phyloP scores from a whole-genome alignment of 2,329 filamentous ascomycete genomes.

The Arthroderma uncinatum region DNA sequence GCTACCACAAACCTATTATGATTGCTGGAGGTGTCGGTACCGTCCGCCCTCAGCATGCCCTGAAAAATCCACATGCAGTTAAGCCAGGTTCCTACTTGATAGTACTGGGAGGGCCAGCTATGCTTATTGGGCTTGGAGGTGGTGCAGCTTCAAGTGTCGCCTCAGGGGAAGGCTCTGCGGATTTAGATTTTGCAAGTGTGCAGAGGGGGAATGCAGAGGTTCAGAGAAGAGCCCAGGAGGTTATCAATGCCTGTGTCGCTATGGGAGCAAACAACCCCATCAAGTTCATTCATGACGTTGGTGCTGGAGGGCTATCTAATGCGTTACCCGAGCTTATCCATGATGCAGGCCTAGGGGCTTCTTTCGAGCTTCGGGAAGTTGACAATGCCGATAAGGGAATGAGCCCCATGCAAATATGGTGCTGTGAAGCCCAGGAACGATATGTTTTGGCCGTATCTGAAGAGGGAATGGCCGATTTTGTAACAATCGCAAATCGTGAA shows the following conservation, averaged over 20 bases:
- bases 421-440: conserved; percentile 90
- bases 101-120: conserved; percentile 88
- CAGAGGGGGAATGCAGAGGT: conserved; percentile 96
- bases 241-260: conserved; percentile 86
- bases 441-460: conserved; percentile 84
- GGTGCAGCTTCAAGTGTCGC: conserved; percentile 87
- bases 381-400: conserved; percentile 83
- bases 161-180: conserved; percentile 76
- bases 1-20: conserved; percentile 98
- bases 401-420: conserved; percentile 96
- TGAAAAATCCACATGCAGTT: conserved; percentile 71
- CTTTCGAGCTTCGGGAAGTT: conserved; percentile 87
- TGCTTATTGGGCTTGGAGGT: conserved; percentile 93
- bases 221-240: conserved; percentile 89
- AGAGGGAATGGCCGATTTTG: conserved; percentile 63
- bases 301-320: conserved; percentile 76
- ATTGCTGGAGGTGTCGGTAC: conserved; percentile 92
- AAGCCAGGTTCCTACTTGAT: conserved; percentile 80
- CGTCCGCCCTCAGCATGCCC: conserved; percentile 77
- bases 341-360: conserved; percentile 80
- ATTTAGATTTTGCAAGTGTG: conserved; percentile 93
- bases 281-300: conserved; percentile 94
- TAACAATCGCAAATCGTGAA: conserved; percentile 63
- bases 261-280: conserved; percentile 81
- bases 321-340: conserved; percentile 83